phyloP scores from a whole-genome alignment of 768 basidiomycete genomes.

The Rhodotorula toruloides region DNA sequence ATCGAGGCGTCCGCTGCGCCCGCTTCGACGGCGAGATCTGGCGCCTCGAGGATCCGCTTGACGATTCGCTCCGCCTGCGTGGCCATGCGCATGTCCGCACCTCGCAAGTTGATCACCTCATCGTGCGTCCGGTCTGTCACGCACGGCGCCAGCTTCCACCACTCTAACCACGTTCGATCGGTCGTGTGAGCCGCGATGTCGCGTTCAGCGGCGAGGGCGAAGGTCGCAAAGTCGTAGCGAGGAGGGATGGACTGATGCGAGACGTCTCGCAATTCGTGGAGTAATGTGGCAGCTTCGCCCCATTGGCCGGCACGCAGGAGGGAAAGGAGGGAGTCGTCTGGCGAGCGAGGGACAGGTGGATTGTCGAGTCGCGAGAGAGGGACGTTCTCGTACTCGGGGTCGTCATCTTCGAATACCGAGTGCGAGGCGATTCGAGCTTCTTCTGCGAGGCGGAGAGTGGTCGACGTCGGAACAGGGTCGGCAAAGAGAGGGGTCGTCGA shows the following conservation, averaged over 20 bases:
- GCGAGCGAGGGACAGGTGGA: constrained; percentile 6
- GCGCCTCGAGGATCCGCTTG: background rate
- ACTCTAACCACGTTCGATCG: constrained; percentile 13
- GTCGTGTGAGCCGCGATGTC: background rate
- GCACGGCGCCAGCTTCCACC: constrained; percentile 20
- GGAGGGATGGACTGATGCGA: background rate
- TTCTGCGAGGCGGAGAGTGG: background rate
- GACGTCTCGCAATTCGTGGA: background rate
- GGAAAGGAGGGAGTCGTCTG: constrained; percentile 18
- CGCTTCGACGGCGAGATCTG: background rate
- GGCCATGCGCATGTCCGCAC: background rate
- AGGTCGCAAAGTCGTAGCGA: background rate
- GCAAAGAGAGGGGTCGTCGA: background rate
- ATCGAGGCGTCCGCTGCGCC: background rate
- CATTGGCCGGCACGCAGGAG: background rate
- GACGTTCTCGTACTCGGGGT: constrained; percentile 9
- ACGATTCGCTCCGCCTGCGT: background rate
- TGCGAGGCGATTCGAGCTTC: background rate
- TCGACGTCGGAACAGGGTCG: background rate
- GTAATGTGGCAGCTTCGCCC: background rate
- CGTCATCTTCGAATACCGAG: constrained; percentile 11
- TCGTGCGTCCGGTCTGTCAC: background rate
- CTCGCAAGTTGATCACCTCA: background rate
- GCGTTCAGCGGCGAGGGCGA: background rate
- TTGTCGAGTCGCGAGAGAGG: constrained; percentile 29